These are phyloP conservation scores for Aspergillus pseudoterreus DNA, from an alignment of 2,329 filamentous ascomycete genomes.

Conservation along the genomic window DNA sequence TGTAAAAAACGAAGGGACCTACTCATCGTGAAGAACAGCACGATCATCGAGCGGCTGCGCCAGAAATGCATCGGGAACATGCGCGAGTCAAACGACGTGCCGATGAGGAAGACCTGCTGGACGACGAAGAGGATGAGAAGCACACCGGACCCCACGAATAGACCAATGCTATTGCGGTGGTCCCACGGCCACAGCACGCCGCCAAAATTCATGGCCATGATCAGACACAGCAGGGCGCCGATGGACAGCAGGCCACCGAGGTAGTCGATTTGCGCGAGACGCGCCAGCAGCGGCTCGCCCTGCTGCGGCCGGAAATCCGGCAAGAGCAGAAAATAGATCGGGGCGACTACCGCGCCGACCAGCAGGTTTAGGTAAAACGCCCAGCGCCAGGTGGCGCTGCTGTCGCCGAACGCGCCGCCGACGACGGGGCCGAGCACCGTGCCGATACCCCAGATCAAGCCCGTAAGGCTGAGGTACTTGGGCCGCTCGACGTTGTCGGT, in stretches of 20 bases:
- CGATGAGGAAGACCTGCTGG: conserved; percentile 41
- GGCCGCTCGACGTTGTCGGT: conserved; percentile 19
- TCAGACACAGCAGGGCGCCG: conserved; percentile 38
- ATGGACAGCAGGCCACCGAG: conserved; percentile 44
- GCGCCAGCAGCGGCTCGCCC: conserved; percentile 15
- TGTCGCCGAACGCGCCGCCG: conserved; percentile 10
- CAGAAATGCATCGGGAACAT: conserved; percentile 50
- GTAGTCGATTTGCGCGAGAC: conserved; percentile 40
- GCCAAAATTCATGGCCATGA: conserved; percentile 52
- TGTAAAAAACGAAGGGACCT: conserved; percentile 27
- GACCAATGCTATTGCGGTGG: conserved; percentile 20
- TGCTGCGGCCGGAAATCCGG: conserved; percentile 24
- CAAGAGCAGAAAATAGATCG: conserved; percentile 45
- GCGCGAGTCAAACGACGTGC: conserved; percentile 42
- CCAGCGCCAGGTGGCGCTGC: conserved; percentile 26
- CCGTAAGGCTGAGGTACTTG: conserved; percentile 31
- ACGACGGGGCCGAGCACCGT: conserved; percentile 30
- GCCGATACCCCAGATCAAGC: conserved; percentile 36
- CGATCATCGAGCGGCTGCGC: conserved; percentile 30
- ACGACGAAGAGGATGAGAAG: conserved; percentile 42
- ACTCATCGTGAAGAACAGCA: conserved; percentile 42
- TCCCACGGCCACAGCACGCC: conserved; percentile 49
- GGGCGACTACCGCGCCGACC: conserved; percentile 41
- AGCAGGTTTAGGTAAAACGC: conserved; percentile 56
- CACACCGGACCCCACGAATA: conserved; percentile 45